Evolutionary conservation across 2,329 filamentous ascomycete genomes (phyloP), one percentile per base, ranked within the genome.

Genomic region (Fusarium poae): DNA sequence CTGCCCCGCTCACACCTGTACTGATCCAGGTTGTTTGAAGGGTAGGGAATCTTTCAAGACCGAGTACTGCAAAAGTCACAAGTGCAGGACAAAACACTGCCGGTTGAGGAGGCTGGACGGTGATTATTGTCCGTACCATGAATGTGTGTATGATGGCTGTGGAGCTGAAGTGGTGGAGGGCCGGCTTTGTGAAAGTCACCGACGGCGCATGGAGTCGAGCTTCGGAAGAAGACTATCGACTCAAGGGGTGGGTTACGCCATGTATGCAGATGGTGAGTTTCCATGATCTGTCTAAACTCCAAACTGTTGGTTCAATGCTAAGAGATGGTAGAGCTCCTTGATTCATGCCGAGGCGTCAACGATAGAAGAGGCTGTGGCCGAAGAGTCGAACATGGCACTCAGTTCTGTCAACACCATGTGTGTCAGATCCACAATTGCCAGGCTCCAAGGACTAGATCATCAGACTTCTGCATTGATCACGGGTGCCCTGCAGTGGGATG

Each of bases 1-100:
- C 53, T 78, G 76, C 52, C 62, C 56, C n/a, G 60, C 67, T 11
- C 77, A 78, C 51, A 74, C 73, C 34, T 78, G 77, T 45, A 46
- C 42, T 16, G 74, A 75, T 39, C 46, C 53, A 13, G 71, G 70
- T 18, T 78, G 76, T 40, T n/a, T 51, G 13, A 66, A 69, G 48
- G 69, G 73, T 1, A 57, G 48, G 21, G 58, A 54, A 15, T 42
- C 21, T 23, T 39, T 44, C 5, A 56, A 21, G 27, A 45, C 56
- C 4, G 56, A 59, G 16, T 70, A 68, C 51, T 78, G 76, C 59
- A 71, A 71, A 55, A 56, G 71, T 15, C 77, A 78, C 42, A 65
- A 59, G 37, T 78, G 77, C 23, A 65, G 57, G 40, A 58, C 55
- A 9, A 60, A 61, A 39, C 67, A 62, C 16, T 78, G 77, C 39